A percentile compares a stretch with the other conserved stretches of the same genome.
These are phyloP conservation scores for Hypoxylon sp. DNA, from an alignment of 2,329 filamentous ascomycete genomes.

Conservation along the genomic window DNA sequence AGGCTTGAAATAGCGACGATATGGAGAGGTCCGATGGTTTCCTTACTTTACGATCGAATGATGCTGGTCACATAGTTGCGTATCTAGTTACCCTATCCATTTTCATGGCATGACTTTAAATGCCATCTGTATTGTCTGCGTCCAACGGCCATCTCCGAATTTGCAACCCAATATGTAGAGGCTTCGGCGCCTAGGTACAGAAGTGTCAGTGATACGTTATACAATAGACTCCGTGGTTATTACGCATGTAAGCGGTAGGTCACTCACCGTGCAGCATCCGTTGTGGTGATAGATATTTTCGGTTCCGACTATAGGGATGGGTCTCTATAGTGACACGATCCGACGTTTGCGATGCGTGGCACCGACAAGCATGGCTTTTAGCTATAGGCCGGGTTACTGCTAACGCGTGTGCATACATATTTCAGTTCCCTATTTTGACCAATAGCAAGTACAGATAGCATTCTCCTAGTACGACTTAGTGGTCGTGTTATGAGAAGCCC, in stretches of 20 bases:
- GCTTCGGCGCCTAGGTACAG: neutral
- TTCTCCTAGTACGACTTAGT: neutral
- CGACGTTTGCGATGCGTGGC: neutral
- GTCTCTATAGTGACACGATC: neutral
- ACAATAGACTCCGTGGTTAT: neutral
- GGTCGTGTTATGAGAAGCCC: neutral
- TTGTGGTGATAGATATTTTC: neutral
- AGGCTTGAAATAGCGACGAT: neutral
- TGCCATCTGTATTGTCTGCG: neutral
- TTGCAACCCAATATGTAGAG: neutral
- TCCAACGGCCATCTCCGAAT: conserved; percentile 18
- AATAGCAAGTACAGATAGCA: neutral
- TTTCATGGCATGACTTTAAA: neutral
- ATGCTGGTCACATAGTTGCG: conserved; percentile 11
- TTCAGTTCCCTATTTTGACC: neutral
- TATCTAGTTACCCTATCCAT: neutral
- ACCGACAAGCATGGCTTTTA: neutral
- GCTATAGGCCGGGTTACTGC: neutral
- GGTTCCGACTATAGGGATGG: conserved; percentile 15
- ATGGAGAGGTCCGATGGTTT: conserved; percentile 1
- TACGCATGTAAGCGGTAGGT: neutral
- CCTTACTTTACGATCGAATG: conserved; percentile 13
- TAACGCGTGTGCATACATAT: neutral
- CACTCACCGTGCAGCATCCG: neutral
- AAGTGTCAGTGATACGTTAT: neutral